Conservation (phyloP, 495 filamentous ascomycete genomes). For the Extremus antarcticus region DNA sequence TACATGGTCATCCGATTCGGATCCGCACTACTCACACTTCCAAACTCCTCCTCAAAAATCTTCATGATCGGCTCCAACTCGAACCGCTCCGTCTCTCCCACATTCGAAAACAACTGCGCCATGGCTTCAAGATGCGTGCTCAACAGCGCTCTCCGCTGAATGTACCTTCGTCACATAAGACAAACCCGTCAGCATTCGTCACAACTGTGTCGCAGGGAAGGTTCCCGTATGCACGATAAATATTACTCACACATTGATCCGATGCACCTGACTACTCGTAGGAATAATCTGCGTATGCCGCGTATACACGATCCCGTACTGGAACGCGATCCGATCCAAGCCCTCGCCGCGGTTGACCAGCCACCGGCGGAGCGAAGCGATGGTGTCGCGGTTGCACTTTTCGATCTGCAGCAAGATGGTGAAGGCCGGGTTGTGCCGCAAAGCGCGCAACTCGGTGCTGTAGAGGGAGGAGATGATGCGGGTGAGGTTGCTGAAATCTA, state of each 20-base stretch:
- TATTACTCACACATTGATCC: neutral
- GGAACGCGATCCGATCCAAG: constrained; percentile 11
- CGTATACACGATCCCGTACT: constrained; percentile 4
- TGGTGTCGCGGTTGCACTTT: constrained; percentile 3
- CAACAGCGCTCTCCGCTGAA: constrained; percentile 2
- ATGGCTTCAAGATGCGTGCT: constrained; percentile 2
- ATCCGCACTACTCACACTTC: neutral
- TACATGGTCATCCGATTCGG: neutral
- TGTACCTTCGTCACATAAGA: too few relatives aligned
- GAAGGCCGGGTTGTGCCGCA: constrained; percentile 10
- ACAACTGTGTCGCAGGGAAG: too few relatives aligned
- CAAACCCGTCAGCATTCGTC: too few relatives aligned
- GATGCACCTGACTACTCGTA: neutral
- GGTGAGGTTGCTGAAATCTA: constrained; percentile 10
- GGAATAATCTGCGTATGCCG: neutral
- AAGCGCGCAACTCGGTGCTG: constrained; percentile 14
- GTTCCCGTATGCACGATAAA: too few relatives aligned
- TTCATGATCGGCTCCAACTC: constrained; percentile 12
- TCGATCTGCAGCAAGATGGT: constrained; percentile 5
- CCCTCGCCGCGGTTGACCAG: constrained; percentile 3
- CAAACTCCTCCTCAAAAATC: constrained; percentile 9
- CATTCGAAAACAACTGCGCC: constrained; percentile 5
- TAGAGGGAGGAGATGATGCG: constrained; percentile 10
- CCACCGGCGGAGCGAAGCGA: constrained; percentile 9
- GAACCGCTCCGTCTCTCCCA: constrained; percentile 10